phyloP scores from a whole-genome alignment of 2,329 filamentous ascomycete species.

The Xylaria sp. region DNA sequence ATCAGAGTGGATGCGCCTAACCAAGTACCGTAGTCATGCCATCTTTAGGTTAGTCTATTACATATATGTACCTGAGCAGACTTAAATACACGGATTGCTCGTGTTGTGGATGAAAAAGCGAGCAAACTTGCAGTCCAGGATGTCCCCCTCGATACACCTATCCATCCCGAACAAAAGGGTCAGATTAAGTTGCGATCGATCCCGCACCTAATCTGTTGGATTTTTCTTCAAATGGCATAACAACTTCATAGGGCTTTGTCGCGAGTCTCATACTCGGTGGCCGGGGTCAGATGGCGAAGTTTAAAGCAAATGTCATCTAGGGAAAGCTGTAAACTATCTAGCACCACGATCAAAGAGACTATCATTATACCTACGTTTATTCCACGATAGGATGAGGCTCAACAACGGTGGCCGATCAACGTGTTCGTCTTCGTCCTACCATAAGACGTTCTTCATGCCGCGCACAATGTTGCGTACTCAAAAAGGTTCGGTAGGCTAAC shows the following conservation, averaged over 20 bases:
- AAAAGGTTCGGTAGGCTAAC: slow-evolving; percentile 26
- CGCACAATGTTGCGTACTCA: not conserved
- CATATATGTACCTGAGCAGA: not conserved
- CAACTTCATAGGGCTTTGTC: not conserved
- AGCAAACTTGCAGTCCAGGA: not conserved
- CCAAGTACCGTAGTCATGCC: not conserved
- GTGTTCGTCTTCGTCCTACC: not conserved
- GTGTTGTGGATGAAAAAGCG: not conserved
- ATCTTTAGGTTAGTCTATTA: not conserved
- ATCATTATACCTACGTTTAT: not conserved
- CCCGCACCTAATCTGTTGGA: not conserved
- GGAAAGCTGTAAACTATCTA: slow-evolving; percentile 6
- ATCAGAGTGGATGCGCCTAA: not conserved
- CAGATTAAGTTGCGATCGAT: not conserved
- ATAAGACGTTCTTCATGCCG: slow-evolving; percentile 17
- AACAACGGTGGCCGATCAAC: not conserved
- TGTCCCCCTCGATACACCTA: not conserved
- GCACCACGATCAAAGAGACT: not conserved
- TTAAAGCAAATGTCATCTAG: not conserved
- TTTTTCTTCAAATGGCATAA: not conserved
- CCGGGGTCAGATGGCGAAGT: too few species aligned
- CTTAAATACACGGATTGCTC: not conserved
- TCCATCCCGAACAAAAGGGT: not conserved
- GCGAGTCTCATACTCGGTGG: not conserved
- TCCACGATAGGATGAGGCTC: not conserved